These are phyloP conservation scores for Phlyctochytrium arcticum DNA, from an alignment of 192 early-diverging fungal genomes.

Conservation along the genomic window DNA sequence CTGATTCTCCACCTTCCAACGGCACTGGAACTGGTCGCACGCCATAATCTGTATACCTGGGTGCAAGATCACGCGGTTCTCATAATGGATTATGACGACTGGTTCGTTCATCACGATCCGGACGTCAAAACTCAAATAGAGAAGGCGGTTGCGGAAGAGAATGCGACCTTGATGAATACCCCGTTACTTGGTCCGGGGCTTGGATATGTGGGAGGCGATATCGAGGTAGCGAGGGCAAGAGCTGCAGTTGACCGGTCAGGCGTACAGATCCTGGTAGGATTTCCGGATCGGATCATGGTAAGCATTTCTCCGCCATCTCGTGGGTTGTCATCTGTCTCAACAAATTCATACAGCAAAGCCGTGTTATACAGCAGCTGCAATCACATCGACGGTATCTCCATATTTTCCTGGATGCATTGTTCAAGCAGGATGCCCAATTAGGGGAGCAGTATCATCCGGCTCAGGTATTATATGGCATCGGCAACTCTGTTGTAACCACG, in stretches of 20 bases:
- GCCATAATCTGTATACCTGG: slow-evolving; percentile 76
- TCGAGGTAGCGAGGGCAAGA: slow-evolving; percentile 17
- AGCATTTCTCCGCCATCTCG: slow-evolving; percentile 1
- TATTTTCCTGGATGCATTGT: slow-evolving; percentile 91
- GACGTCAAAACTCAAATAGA: neutral
- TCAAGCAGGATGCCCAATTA: slow-evolving; percentile 51
- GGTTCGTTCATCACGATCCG: slow-evolving; percentile 1
- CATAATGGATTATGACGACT: slow-evolving; percentile 79
- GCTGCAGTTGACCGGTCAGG: slow-evolving; percentile 40
- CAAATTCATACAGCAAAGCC: slow-evolving; percentile 1
- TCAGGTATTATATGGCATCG: slow-evolving; percentile 25
- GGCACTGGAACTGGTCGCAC: slow-evolving; percentile 70
- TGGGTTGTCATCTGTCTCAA: neutral
- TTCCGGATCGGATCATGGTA: slow-evolving; percentile 81
- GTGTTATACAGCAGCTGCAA: slow-evolving; percentile 65
- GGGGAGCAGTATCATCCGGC: slow-evolving; percentile 32
- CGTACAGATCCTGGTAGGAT: slow-evolving; percentile 76
- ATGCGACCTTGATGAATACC: neutral
- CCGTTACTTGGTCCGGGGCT: no score
- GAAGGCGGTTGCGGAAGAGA: slow-evolving; percentile 1
- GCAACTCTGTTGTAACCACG: neutral
- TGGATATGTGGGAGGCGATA: slow-evolving; percentile 5
- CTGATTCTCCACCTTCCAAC: slow-evolving; percentile 65
- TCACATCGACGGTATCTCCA: slow-evolving; percentile 61
- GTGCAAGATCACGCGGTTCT: slow-evolving; percentile 75